Evolutionary conservation across 305 asterid species (phyloP).

Genomic region (Rubia balearica): DNA sequence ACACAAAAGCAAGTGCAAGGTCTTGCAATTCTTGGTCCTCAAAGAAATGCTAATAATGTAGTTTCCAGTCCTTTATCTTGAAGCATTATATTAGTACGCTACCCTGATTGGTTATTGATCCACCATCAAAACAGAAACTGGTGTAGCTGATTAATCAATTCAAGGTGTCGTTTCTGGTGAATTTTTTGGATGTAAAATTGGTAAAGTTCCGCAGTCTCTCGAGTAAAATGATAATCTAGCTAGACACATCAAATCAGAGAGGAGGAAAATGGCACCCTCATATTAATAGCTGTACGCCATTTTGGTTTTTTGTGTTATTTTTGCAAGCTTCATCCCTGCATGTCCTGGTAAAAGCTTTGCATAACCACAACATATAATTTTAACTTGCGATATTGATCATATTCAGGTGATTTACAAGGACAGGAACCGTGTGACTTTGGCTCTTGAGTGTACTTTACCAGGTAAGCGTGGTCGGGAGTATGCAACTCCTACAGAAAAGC

Average conservation of each 20-base stretch:
- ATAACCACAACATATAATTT: no score
- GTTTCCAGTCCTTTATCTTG: not conserved
- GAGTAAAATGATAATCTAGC: not conserved
- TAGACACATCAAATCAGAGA: not conserved
- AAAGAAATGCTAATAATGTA: not conserved
- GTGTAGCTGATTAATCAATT: not conserved
- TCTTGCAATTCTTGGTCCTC: not conserved
- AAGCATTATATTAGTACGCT: not conserved
- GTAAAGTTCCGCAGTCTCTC: not conserved
- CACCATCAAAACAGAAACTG: not conserved
- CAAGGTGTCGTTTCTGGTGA: not conserved
- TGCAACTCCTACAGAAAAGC: slow-evolving; percentile 9
- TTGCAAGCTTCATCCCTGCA: no score
- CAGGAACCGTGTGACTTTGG: slow-evolving; percentile 25
- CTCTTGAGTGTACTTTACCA: slow-evolving; percentile 16
- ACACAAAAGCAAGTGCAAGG: not conserved
- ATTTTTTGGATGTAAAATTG: not conserved
- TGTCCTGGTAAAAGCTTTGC: no score
- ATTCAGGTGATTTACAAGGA: slow-evolving; percentile 38
- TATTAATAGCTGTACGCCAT: no score
- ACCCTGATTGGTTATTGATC: no score
- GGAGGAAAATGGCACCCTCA: no score
- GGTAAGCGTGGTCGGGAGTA: slow-evolving; percentile 13
- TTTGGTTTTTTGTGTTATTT: no score
- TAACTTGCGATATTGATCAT: not conserved